These are phyloP conservation scores for Boletus pseudopeckii DNA, from an alignment of 768 basidiomycete genomes.

Conservation along the genomic window DNA sequence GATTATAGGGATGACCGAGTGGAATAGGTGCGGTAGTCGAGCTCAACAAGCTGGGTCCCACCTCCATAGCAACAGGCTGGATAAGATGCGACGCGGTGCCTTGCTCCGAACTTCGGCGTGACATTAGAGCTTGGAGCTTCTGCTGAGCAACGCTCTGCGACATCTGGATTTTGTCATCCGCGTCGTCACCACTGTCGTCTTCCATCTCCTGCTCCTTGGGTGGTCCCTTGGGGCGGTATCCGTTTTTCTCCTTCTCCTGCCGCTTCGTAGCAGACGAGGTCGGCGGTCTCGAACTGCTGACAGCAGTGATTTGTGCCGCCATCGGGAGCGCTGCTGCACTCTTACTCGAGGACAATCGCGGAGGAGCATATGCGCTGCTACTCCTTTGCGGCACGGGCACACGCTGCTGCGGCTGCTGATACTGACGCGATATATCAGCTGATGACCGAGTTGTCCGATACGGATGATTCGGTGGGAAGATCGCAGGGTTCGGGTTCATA, in stretches of 20 bases:
- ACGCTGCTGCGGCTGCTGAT: conserved; percentile 16
- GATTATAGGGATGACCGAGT: conserved; percentile 65
- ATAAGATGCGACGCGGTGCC: conserved; percentile 19
- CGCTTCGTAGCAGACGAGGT: conserved; percentile 21
- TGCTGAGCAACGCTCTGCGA: conserved; percentile 70
- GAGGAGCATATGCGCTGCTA: conserved; percentile 31
- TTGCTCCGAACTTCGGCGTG: conserved; percentile 39
- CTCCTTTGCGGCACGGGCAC: conserved; percentile 27
- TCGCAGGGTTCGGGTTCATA: conserved; percentile 65
- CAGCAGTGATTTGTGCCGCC: conserved; percentile 45
- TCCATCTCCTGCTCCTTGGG: conserved; percentile 68
- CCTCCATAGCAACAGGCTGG: conserved; percentile 15
- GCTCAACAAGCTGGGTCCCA: conserved; percentile 22
- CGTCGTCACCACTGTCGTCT: conserved; percentile 53
- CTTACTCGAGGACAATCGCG: conserved; percentile 48
- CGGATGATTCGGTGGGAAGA: conserved; percentile 58
- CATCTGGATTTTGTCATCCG: conserved; percentile 50
- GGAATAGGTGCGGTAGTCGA: conserved; percentile 52
- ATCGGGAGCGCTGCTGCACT: conserved; percentile 59
- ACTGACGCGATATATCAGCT: conserved; percentile 42
- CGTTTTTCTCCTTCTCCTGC: conserved; percentile 32
- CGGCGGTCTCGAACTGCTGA: conserved; percentile 28
- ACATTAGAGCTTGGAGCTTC: conserved; percentile 55
- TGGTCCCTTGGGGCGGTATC: conserved; percentile 62
- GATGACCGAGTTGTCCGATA: conserved; percentile 50